Evolutionary conservation across 805 yeast genomes (phyloP).

Genomic region (Cyberlindnera misumaiensis): DNA sequence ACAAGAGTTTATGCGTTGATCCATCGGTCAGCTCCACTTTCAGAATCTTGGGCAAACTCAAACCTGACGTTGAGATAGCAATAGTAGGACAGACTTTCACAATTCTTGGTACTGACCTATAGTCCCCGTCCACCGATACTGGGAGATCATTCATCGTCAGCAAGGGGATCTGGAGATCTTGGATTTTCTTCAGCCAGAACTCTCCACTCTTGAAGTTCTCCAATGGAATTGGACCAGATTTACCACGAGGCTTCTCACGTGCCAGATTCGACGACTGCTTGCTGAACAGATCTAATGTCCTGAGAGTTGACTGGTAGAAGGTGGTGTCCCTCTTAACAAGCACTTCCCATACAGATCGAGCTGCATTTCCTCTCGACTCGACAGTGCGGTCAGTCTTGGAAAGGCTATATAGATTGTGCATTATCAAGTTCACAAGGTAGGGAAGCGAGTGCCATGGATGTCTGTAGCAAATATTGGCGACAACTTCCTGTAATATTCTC

Average conservation of each 20-base stretch:
- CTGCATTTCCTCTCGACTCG: conserved; percentile 43
- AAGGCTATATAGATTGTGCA: conserved; percentile 32
- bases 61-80: conserved; percentile 69
- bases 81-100: conserved; percentile 37
- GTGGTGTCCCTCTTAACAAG: conserved; percentile 25
- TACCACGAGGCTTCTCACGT: conserved; percentile 29
- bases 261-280: conserved; percentile 47
- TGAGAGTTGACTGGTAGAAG: conserved; percentile 27
- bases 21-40: conserved; percentile 55
- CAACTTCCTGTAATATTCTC: conserved; percentile 37
- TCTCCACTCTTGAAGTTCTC: conserved; percentile 33
- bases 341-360: conserved; percentile 39
- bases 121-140: conserved; percentile 35
- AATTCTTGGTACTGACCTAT: conserved; percentile 43
- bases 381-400: conserved; percentile 31
- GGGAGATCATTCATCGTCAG: conserved; percentile 54
- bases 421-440: conserved; percentile 49
- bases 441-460: conserved; percentile 76
- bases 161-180: conserved; percentile 46
- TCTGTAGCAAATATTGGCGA: conserved; percentile 39
- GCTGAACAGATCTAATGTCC: conserved; percentile 45
- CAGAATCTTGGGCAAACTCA: conserved; percentile 82
- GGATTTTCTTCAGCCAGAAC: conserved; percentile 55
- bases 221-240: conserved; percentile 18
- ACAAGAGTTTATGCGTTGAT: conserved; percentile 43